These are phyloP conservation scores for Epithele typhae DNA, from an alignment of 768 basidiomycete genomes.

Conservation along the genomic window DNA sequence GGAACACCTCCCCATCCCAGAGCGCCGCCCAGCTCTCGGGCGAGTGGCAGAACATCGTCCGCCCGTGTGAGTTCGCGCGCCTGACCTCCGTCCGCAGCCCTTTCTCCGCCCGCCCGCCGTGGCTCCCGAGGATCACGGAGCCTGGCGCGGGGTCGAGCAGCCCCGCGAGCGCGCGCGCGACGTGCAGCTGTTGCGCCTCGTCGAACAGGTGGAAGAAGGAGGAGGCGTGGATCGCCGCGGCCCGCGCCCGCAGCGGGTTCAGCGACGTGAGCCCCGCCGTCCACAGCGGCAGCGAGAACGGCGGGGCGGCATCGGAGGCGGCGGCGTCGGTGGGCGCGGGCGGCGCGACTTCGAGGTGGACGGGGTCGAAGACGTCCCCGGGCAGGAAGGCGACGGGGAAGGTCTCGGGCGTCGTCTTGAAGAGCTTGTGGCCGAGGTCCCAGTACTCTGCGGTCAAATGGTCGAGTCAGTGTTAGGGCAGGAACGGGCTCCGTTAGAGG, in stretches of 20 bases:
- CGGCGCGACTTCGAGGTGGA: constrained; percentile 28
- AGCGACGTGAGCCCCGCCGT: constrained; percentile 35
- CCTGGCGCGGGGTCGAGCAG: constrained; percentile 41
- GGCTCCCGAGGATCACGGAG: constrained; percentile 43
- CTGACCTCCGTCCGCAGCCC: constrained; percentile 18
- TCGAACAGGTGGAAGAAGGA: constrained; percentile 49
- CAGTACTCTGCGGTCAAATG: constrained; percentile 48
- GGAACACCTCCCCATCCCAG: constrained; percentile 34
- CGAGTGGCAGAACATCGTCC: constrained; percentile 31
- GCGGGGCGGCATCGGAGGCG: constrained; percentile 16
- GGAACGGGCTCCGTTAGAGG: no score
- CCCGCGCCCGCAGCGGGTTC: constrained; percentile 37
- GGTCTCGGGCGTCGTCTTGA: constrained; percentile 43
- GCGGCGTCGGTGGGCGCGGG: background rate
- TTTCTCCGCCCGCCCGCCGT: constrained; percentile 30
- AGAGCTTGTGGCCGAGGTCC: constrained; percentile 59
- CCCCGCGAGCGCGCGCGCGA: constrained; percentile 38
- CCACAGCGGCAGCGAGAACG: constrained; percentile 19
- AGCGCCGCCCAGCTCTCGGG: constrained; percentile 34
- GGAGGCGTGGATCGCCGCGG: constrained; percentile 46
- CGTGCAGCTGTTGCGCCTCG: constrained; percentile 33
- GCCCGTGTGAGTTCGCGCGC: background rate
- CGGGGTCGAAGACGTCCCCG: constrained; percentile 50
- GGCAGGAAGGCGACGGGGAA: constrained; percentile 53
- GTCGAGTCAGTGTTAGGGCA: background rate